Evolutionary conservation across 768 basidiomycete genomes (phyloP).

Genomic region (Pleurotus salmoneostramineus): DNA sequence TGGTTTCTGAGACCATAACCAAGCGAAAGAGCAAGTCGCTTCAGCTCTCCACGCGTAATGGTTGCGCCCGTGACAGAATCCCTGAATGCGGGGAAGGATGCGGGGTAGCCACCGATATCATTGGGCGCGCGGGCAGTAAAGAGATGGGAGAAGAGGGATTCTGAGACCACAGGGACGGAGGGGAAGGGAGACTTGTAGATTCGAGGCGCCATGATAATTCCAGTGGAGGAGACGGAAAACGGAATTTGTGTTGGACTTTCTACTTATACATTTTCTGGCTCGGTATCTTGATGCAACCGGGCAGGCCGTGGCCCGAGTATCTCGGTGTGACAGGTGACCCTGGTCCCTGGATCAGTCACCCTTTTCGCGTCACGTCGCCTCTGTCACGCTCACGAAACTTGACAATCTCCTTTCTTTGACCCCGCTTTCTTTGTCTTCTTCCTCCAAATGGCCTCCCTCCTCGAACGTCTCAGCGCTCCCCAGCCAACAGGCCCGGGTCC

Average conservation of each 20-base stretch:
- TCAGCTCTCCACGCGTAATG: slow-evolving; percentile 42
- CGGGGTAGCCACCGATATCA: slow-evolving; percentile 31
- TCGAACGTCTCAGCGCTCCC: slow-evolving; percentile 53
- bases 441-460: slow-evolving; percentile 47
- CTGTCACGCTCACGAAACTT: too few relatives aligned
- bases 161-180: slow-evolving; percentile 29
- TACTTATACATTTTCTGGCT: too few relatives aligned
- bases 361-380: too few relatives aligned
- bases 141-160: slow-evolving; percentile 48
- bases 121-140: slow-evolving; percentile 23
- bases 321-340: too few relatives aligned
- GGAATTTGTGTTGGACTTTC: background rate
- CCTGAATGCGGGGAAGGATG: slow-evolving; percentile 41
- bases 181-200: slow-evolving; percentile 46
- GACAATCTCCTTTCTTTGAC: background rate
- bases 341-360: too few relatives aligned
- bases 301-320: too few relatives aligned
- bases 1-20: slow-evolving; percentile 50
- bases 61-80: slow-evolving; percentile 44
- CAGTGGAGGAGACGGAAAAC: background rate
- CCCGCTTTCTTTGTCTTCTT: background rate
- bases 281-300: too few relatives aligned
- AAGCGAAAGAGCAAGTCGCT: slow-evolving; percentile 40
- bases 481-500: slow-evolving; percentile 36
- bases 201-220: slow-evolving; percentile 28